These are phyloP conservation scores for Phaeoacremonium minimum DNA, from an alignment of 2,329 filamentous ascomycete genomes.

Conservation along the genomic window DNA sequence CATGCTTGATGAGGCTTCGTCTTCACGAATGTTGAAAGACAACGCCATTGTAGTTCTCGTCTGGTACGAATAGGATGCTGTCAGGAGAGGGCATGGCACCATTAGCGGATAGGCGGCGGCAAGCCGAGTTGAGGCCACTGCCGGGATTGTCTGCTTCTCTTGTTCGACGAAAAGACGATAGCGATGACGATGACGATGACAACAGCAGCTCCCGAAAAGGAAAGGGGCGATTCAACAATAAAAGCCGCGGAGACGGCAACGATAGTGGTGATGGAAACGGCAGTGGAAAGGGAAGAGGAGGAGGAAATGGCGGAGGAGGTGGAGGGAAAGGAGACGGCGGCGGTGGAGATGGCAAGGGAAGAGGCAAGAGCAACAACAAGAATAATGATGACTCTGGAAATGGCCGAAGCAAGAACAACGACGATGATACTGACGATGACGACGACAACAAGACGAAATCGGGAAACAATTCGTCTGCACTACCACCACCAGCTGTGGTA, in stretches of 20 bases:
- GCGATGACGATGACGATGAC: slow-evolving; percentile 4
- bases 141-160: no score
- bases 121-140: slow-evolving; percentile 2
- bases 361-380: slow-evolving; percentile 3
- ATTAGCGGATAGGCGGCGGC: slow-evolving; percentile 8
- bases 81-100: slow-evolving; percentile 22
- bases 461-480: not conserved
- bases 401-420: not conserved
- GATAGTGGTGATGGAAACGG: slow-evolving; percentile 5
- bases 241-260: slow-evolving; percentile 1
- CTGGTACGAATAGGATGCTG: slow-evolving; percentile 13
- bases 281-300: slow-evolving; percentile 1
- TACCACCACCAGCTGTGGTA: not conserved
- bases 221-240: slow-evolving; percentile 3
- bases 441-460: slow-evolving; percentile 3
- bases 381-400: slow-evolving; percentile 5
- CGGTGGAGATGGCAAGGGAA: slow-evolving; percentile 3
- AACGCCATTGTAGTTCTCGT: slow-evolving; percentile 11
- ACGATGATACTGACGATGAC: slow-evolving; percentile 5
- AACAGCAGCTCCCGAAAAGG: not conserved
- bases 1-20: slow-evolving; percentile 5
- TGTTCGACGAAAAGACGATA: slow-evolving; percentile 5
- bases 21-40: slow-evolving; percentile 11
- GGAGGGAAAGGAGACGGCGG: slow-evolving; percentile 3
- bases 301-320: not conserved